phyloP scores from a whole-genome alignment of 441 rosid genomes.

The Populus hybrid region DNA sequence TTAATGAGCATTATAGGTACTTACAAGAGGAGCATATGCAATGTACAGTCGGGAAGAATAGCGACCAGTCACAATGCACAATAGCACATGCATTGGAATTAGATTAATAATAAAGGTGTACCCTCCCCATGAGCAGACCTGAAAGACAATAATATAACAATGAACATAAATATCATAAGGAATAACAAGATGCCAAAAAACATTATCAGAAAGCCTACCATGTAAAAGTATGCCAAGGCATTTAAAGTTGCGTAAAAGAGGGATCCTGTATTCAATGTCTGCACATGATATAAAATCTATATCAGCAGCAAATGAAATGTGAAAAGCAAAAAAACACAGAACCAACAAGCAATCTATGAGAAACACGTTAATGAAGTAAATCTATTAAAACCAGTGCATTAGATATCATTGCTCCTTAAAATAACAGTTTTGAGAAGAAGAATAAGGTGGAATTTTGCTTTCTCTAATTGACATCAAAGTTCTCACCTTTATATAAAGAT shows the following conservation, averaged over 20 bases:
- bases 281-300: too few species aligned
- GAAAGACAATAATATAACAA: slow-evolving; percentile 24
- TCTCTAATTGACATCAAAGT: too few species aligned
- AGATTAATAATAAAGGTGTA: slow-evolving; percentile 98
- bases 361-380: too few species aligned
- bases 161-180: slow-evolving; percentile 17
- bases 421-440: too few species aligned
- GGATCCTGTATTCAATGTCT: too few species aligned
- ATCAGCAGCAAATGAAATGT: too few species aligned
- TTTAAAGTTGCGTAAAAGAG: slow-evolving; percentile 93
- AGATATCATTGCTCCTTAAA: too few species aligned
- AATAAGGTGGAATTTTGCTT: too few species aligned
- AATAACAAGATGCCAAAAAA: slow-evolving; percentile 20
- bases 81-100: slow-evolving; percentile 95
- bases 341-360: too few species aligned
- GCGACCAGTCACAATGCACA: slow-evolving; percentile 96
- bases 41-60: slow-evolving; percentile 91
- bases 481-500: too few species aligned
- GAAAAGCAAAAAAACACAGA: too few species aligned
- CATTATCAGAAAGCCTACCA: slow-evolving; percentile 51
- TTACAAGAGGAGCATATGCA: slow-evolving; percentile 98
- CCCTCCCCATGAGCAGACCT: slow-evolving; percentile 99
- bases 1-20: slow-evolving; percentile 25
- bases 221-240: slow-evolving; percentile 91
- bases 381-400: too few species aligned